phyloP scores from a whole-genome alignment of 805 yeast genomes.

The Metschnikowia colocasiae region DNA sequence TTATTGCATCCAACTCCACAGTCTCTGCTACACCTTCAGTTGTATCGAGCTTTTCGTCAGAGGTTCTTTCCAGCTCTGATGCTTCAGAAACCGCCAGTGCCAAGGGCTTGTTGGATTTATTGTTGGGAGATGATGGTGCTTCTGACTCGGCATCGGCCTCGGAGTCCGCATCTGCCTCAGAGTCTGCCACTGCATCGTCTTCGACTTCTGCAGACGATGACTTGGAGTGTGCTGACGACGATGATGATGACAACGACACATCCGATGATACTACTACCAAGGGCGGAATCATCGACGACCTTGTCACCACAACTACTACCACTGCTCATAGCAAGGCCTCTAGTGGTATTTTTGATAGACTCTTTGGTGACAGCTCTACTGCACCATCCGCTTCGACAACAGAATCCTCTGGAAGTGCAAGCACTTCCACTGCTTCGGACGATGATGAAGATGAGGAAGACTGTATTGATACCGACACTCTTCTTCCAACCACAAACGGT shows the following conservation, averaged over 20 bases:
- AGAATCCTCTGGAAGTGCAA: neutral
- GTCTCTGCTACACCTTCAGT: neutral
- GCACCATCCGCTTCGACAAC: neutral
- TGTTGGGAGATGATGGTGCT: slow-evolving; percentile 2
- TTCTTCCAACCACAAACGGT: slow-evolving; percentile 5
- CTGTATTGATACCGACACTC: slow-evolving; percentile 12
- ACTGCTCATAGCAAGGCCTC: slow-evolving; percentile 5
- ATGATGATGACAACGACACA: slow-evolving; percentile 2
- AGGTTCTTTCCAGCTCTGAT: neutral
- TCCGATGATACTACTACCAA: slow-evolving; percentile 7
- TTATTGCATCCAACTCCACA: slow-evolving; percentile 2
- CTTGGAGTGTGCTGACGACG: slow-evolving; percentile 4
- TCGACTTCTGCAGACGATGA: slow-evolving; percentile 4
- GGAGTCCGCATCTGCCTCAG: slow-evolving; percentile 2
- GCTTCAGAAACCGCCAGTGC: slow-evolving; percentile 27
- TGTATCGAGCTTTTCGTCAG: neutral
- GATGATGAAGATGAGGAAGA: slow-evolving; percentile 8
- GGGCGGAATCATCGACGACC: slow-evolving; percentile 10
- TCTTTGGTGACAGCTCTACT: slow-evolving; percentile 1
- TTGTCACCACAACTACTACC: slow-evolving; percentile 11
- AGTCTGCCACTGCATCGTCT: slow-evolving; percentile 24
- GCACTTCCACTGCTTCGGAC: neutral
- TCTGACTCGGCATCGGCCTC: slow-evolving; percentile 30
- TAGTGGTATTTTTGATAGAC: slow-evolving; percentile 2
- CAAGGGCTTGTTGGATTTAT: neutral